Conservation (phyloP, 1,284 basidiomycete genomes). For the Inonotus hispidus region DNA sequence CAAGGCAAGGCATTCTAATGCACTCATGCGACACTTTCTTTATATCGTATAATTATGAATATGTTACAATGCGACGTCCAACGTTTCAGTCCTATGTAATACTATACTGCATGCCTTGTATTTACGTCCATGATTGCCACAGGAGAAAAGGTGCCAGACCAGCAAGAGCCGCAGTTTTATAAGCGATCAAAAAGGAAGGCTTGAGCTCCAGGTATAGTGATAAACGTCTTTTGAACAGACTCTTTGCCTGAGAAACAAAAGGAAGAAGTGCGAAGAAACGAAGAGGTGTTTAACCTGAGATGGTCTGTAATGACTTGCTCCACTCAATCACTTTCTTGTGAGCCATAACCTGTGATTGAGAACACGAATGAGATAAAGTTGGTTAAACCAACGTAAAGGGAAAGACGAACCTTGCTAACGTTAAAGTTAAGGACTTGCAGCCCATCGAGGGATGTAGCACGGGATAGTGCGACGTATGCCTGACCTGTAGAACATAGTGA, state of each 20-base stretch:
- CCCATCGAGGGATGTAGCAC: conserved; percentile 88
- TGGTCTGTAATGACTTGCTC: conserved; percentile 31
- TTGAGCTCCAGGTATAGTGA: background rate
- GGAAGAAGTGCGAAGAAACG: background rate
- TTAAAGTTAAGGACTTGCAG: conserved; percentile 89
- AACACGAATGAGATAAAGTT: background rate
- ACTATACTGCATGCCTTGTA: too few species aligned
- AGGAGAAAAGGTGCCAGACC: too few species aligned
- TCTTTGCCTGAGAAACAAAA: background rate
- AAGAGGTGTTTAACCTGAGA: background rate
- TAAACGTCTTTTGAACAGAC: background rate
- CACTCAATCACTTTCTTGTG: conserved; percentile 35
- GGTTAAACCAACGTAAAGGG: background rate
- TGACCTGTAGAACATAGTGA: conserved; percentile 47
- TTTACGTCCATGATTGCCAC: too few species aligned
- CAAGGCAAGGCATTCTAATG: too few species aligned
- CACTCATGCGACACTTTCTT: too few species aligned
- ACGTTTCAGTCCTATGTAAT: too few species aligned
- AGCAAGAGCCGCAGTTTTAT: too few species aligned
- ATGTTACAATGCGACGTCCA: too few species aligned
- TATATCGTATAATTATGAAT: too few species aligned
- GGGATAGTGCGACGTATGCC: conserved; percentile 94
- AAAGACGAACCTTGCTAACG: conserved; percentile 53
- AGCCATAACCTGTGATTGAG: conserved; percentile 30
- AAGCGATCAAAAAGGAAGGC: background rate